Evolutionary conservation across 345 rosid species (phyloP).

Genomic region (Eucalyptus marginata): DNA sequence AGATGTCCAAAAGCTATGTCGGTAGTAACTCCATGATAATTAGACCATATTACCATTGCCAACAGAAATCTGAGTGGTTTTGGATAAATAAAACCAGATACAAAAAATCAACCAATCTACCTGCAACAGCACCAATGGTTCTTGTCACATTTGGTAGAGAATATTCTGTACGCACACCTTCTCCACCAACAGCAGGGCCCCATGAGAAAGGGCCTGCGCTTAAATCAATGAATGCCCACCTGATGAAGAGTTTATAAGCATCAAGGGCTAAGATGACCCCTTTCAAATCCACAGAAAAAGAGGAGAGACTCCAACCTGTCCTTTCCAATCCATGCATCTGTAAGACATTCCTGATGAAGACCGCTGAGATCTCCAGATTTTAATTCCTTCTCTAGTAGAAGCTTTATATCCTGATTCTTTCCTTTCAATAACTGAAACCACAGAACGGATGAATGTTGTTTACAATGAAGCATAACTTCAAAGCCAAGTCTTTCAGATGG

Average conservation of each 20-base stretch:
- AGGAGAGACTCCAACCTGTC: constrained; percentile 54
- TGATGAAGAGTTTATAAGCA: constrained; percentile 10
- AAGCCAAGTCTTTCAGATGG: not conserved
- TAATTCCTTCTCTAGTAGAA: constrained; percentile 46
- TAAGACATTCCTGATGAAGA: constrained; percentile 75
- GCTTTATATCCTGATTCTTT: constrained; percentile 59
- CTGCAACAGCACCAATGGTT: constrained; percentile 96
- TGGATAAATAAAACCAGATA: not conserved
- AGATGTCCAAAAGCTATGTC: not conserved
- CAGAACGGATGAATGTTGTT: not conserved
- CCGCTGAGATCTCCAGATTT: constrained; percentile 62
- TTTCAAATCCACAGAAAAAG: not conserved
- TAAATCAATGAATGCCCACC: constrained; percentile 97
- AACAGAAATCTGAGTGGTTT: not conserved
- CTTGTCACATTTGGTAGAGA: constrained; percentile 91
- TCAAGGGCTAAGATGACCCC: not conserved
- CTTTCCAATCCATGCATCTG: constrained; percentile 95
- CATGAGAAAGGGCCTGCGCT: constrained; percentile 93
- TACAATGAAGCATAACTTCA: not conserved
- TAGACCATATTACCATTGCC: not conserved
- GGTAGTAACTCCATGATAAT: not conserved
- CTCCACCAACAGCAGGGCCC: constrained; percentile 99
- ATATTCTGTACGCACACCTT: constrained; percentile 88
- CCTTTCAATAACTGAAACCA: constrained; percentile 49
- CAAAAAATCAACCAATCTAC: constrained; percentile 12